Evolutionary conservation across 1,139 yeast genomes (phyloP), one percentile per base, ranked within the genome.

Genomic region (Candida sp.): DNA sequence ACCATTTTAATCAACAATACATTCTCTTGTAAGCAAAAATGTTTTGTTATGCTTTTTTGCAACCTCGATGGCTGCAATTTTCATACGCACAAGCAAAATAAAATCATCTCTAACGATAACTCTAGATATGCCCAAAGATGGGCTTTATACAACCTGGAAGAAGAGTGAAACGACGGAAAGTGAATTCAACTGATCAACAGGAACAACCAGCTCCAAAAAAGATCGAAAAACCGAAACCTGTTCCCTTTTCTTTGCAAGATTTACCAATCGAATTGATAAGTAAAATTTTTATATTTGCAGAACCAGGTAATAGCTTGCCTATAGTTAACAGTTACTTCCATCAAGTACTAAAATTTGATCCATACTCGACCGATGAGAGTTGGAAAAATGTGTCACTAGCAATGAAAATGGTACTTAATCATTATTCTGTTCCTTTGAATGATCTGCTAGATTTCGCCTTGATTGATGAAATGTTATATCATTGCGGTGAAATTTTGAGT

Each of bases 251-350:
- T 11, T 42, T 55, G 19, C 55, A 54, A 40, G 45, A 53, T 19
- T 52, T 73, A 15, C 77, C 79, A 1, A 41, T 49, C 4, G 75
- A 71, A 40, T 43, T 73, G 1, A 41, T 72, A 9, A 48, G 50
- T 15, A 51, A 55, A 30, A 66, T 73, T 21, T 73, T 68, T 47
- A 50, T 65, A 5, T 47, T 49, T 22, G 54, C 68, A 1, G 68
- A 70, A 5, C 52, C 70, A 2, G 57, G 56, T 3, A 53, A 58
- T 36, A 63, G 64, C 25, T 21, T 37, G 12, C 39, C 39, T 4
- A 4, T 37, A 8, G 34, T 21, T 5, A 37, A 37, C 34, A 27
- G 21, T 8, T 37, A 37, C 19, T 37, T 37, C 34, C 23, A 37
- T 22, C 39, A 22, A 11, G 27, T 37, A 27, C 25, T 72, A 23